Conservation (phyloP, 345 rosid species). For the Bretschneidera sinensis region DNA sequence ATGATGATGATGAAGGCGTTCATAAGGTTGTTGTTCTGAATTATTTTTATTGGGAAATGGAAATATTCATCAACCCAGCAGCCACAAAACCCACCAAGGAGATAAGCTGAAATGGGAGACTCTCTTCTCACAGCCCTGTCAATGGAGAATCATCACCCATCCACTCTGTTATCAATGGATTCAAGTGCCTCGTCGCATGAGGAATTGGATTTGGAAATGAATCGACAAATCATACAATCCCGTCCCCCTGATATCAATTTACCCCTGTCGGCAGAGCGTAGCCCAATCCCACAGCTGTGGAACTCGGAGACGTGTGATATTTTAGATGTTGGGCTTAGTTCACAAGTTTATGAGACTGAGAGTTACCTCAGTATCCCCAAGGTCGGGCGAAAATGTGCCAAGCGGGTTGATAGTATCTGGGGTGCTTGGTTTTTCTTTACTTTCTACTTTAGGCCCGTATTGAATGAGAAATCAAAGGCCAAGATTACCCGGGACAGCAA, state of each 20-base stretch:
- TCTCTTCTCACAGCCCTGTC: conserved; percentile 49
- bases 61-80: conserved; percentile 30
- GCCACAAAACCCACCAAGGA: conserved; percentile 27
- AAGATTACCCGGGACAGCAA: conserved; percentile 63
- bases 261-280: conserved; percentile 79
- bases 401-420: conserved; percentile 88
- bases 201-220: conserved; percentile 88
- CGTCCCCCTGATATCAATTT: conserved; percentile 93
- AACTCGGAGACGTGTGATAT: conserved; percentile 66
- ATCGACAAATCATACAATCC: conserved; percentile 64
- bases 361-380: conserved; percentile 55
- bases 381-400: conserved; percentile 62
- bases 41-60: conserved; percentile 34
- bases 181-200: conserved; percentile 87
- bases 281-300: conserved; percentile 67
- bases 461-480: conserved; percentile 83
- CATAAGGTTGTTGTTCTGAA: conserved; percentile 39
- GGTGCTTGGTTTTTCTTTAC: conserved; percentile 99
- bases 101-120: conserved; percentile 47
- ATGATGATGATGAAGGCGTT: conserved; percentile 32
- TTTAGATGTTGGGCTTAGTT: conserved; percentile 71
- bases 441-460: conserved; percentile 84
- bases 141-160: conserved; percentile 94
- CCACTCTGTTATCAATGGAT: conserved; percentile 93
- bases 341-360: conserved; percentile 77